phyloP scores from a whole-genome alignment of 352 stramenopile species.

The Saprolegnia diclina region DNA sequence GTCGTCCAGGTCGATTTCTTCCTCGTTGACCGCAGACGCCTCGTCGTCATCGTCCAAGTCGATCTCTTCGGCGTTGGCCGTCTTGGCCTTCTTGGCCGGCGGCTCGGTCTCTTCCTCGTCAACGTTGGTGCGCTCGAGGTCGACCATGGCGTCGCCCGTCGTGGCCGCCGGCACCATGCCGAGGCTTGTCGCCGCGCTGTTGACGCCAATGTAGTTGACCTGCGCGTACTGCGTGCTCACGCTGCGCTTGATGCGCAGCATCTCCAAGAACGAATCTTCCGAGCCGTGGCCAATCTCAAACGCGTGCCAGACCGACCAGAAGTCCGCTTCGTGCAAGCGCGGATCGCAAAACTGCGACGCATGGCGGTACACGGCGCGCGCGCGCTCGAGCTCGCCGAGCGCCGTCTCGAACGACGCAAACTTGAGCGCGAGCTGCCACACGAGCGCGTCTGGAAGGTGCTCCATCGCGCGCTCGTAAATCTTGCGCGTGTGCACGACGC shows the following conservation, averaged over 20 bases:
- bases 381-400: slow-evolving; percentile 96
- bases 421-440: slow-evolving; percentile 91
- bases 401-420: slow-evolving; percentile 96
- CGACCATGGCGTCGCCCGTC: slow-evolving; percentile 81
- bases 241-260: slow-evolving; percentile 97
- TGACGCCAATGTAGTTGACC: slow-evolving; percentile 95
- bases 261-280: slow-evolving; percentile 98
- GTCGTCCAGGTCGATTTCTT: slow-evolving; percentile 28
- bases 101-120: slow-evolving; percentile 39
- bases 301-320: slow-evolving; percentile 96
- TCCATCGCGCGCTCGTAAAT: slow-evolving; percentile 96
- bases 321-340: slow-evolving; percentile 86
- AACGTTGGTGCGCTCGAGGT: slow-evolving; percentile 76
- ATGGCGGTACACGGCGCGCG: slow-evolving; percentile 92
- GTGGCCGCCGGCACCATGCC: slow-evolving; percentile 52
- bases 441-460: slow-evolving; percentile 87
- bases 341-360: slow-evolving; percentile 97
- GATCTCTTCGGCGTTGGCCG: slow-evolving; percentile 89
- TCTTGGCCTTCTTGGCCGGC: slow-evolving; percentile 58
- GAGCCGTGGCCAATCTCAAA: slow-evolving; percentile 94
- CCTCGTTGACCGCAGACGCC: slow-evolving; percentile 26
- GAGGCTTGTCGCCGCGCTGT: slow-evolving; percentile 55
- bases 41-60: slow-evolving; percentile 87
- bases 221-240: slow-evolving; percentile 95
- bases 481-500: slow-evolving; percentile 92